Conservation (phyloP, 129 eudicot species). For the Mikania micrantha region DNA sequence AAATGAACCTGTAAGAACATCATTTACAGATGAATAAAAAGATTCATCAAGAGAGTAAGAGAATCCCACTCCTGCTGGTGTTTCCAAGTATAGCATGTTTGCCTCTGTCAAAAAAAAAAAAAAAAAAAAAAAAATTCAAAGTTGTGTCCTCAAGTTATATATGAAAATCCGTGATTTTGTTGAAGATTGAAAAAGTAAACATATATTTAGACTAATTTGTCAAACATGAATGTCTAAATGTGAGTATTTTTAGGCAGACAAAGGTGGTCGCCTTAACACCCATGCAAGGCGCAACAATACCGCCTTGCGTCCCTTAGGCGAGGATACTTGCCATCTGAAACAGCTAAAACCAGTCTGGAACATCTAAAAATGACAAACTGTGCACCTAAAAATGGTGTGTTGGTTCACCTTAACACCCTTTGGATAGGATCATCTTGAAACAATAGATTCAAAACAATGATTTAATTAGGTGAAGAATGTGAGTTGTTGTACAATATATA, state of each 20-base stretch:
- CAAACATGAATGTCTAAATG: neutral
- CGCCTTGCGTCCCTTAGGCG: too few species aligned
- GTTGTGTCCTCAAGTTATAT: neutral
- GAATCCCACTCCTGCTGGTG: conserved; percentile 95
- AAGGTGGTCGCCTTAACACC: too few species aligned
- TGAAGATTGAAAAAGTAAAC: neutral
- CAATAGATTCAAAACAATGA: neutral
- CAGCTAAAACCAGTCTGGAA: too few species aligned
- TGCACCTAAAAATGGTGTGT: too few species aligned
- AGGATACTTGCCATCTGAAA: too few species aligned
- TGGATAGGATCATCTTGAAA: neutral
- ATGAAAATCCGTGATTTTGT: neutral
- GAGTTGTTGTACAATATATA: neutral
- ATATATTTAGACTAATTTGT: too few species aligned
- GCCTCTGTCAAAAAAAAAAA: conserved; percentile 47
- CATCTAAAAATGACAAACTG: too few species aligned
- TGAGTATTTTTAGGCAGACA: too few species aligned
- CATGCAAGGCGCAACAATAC: too few species aligned
- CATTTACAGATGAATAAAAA: conserved; percentile 42
- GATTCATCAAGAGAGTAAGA: conserved; percentile 56
- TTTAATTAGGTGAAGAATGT: conserved; percentile 6
- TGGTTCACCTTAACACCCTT: too few species aligned
- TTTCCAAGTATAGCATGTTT: conserved; percentile 81
- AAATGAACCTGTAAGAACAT: conserved; percentile 55
- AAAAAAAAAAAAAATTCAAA: neutral